Evolutionary conservation across 225 moss, liverwort and hornwort species (phyloP).

Genomic region (Anthoceros angustus): DNA sequence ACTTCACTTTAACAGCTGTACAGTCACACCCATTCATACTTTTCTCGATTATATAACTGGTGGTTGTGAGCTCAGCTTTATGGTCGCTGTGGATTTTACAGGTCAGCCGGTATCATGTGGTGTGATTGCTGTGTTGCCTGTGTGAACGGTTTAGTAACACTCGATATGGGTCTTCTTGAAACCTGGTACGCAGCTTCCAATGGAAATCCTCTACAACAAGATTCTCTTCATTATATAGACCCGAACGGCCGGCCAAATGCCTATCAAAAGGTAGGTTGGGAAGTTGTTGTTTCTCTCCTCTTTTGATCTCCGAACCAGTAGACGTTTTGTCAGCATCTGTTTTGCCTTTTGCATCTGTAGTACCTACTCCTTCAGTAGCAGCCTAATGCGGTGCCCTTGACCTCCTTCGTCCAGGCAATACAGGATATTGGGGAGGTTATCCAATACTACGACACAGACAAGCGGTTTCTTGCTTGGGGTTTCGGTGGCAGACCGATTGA

Average conservation of each 20-base stretch:
- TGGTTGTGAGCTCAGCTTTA: slow-evolving; percentile 87
- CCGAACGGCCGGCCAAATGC: slow-evolving; percentile 52
- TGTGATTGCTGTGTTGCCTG: too few species aligned
- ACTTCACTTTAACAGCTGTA: slow-evolving; percentile 26
- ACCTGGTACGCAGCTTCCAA: slow-evolving; percentile 36
- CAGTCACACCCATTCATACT: slow-evolving; percentile 24
- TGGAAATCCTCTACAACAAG: slow-evolving; percentile 50
- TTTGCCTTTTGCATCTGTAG: neutral
- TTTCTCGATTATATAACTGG: slow-evolving; percentile 70
- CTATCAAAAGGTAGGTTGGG: slow-evolving; percentile 46
- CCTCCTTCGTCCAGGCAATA: slow-evolving; percentile 28
- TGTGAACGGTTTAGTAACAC: neutral
- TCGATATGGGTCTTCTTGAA: neutral
- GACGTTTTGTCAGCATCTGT: too few species aligned
- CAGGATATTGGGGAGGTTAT: slow-evolving; percentile 64
- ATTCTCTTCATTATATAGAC: slow-evolving; percentile 70
- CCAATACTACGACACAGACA: slow-evolving; percentile 76
- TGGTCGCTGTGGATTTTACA: slow-evolving; percentile 89
- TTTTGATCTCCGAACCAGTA: too few species aligned
- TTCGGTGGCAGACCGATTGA: slow-evolving; percentile 68
- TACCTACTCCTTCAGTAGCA: neutral
- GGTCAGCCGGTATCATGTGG: slow-evolving; percentile 11
- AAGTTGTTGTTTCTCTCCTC: too few species aligned
- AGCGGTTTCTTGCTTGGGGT: slow-evolving; percentile 71
- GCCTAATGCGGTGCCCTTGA: too few species aligned